Conservation (phyloP, 805 yeast species). For the Metschnikowia peoriensis region DNA sequence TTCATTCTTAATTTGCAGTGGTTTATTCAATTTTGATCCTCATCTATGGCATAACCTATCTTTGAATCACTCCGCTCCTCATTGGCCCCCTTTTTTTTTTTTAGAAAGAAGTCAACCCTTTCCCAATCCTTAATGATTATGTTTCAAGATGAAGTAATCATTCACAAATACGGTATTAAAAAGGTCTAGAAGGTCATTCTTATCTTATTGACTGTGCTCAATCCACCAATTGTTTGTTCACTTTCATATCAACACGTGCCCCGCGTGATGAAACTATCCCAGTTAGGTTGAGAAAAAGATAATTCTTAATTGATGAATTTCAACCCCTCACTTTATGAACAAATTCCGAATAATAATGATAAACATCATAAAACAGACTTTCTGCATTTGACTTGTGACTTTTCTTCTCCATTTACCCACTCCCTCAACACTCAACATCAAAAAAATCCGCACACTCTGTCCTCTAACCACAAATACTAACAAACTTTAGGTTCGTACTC, state of each 20-base stretch:
- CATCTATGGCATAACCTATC: neutral
- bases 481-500: slow-evolving; percentile 35
- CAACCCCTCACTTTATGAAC: too few relatives aligned
- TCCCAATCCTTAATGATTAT: neutral
- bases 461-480: slow-evolving; percentile 23
- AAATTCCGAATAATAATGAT: too few relatives aligned
- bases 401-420: neutral
- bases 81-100: neutral
- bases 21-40: too few relatives aligned
- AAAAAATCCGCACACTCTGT: neutral
- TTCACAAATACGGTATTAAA: too few relatives aligned
- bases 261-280: neutral
- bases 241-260: neutral
- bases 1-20: neutral
- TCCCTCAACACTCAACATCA: too few relatives aligned
- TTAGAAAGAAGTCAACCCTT: neutral
- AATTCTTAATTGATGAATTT: too few relatives aligned
- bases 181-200: too few relatives aligned
- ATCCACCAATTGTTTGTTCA: neutral
- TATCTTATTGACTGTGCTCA: too few relatives aligned
- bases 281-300: too few relatives aligned
- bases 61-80: neutral
- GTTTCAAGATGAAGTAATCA: too few relatives aligned
- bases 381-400: neutral
- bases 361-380: neutral